These are phyloP conservation scores for Spizellomyces sp. DNA, from an alignment of 192 early-diverging fungal species.

Conservation along the genomic window DNA sequence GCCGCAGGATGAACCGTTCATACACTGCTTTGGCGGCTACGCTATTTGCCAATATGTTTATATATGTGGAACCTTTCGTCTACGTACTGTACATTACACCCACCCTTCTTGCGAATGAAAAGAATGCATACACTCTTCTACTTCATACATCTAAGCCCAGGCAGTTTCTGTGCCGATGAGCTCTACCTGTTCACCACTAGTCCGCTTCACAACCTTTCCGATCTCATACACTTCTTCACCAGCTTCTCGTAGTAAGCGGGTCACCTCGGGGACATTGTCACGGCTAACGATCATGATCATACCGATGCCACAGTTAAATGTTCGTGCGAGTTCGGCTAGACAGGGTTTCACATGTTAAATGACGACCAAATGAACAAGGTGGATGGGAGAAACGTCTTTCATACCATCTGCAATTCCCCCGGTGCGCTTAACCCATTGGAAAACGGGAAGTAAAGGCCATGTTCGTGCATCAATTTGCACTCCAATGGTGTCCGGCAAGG, in stretches of 20 bases:
- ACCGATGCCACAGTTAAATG: slow-evolving; percentile 99
- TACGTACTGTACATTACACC: not conserved
- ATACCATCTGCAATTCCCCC: slow-evolving; percentile 74
- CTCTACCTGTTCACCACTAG: slow-evolving; percentile 18
- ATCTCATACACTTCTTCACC: slow-evolving; percentile 74
- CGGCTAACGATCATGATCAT: slow-evolving; percentile 88
- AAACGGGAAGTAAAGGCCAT: slow-evolving; percentile 89
- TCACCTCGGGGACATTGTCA: slow-evolving; percentile 64
- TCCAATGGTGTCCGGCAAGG: slow-evolving; percentile 80
- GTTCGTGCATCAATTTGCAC: slow-evolving; percentile 79
- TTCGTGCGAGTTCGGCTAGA: slow-evolving; percentile 88
- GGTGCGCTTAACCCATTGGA: slow-evolving; percentile 88
- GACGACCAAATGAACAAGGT: not conserved
- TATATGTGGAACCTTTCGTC: not conserved
- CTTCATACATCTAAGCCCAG: slow-evolving; percentile 19
- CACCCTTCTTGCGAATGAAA: too few relatives aligned
- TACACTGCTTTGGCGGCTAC: not conserved
- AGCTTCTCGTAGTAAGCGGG: slow-evolving; percentile 54
- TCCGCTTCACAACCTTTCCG: slow-evolving; percentile 54
- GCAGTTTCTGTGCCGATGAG: slow-evolving; percentile 26
- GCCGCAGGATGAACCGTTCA: slow-evolving; percentile 2
- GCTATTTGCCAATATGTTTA: not conserved
- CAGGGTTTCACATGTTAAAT: not conserved
- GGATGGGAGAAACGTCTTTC: not conserved
- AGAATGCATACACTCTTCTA: not conserved